Evolutionary conservation across 1,139 yeast genomes (phyloP), one percentile per base, ranked within the genome.

Genomic region (Candida tunisiensis): DNA sequence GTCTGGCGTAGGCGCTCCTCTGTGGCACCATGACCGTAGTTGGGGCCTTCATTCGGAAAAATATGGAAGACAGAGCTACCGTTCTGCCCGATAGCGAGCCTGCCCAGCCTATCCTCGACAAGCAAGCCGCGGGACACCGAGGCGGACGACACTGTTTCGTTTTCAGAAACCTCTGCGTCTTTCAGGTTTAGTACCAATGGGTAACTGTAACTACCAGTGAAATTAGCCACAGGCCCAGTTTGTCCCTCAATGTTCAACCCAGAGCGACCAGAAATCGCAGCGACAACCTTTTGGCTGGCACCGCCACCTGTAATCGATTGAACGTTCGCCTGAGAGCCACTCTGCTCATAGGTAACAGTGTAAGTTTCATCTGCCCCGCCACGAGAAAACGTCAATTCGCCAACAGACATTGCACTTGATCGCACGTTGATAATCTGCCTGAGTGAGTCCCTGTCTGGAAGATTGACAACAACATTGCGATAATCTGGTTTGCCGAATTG

Each of bases 291-390:
- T n/a, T n/a, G n/a, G n/a, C n/a, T n/a, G n/a, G n/a, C n/a, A n/a
- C n/a, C n/a, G n/a, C n/a, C n/a, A n/a, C n/a, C n/a, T n/a, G n/a
- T n/a, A n/a, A n/a, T n/a, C n/a, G n/a, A n/a, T n/a, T n/a, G n/a
- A n/a, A n/a, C n/a, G n/a, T n/a, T n/a, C n/a, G n/a, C n/a, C n/a
- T n/a, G n/a, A n/a, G n/a, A n/a, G n/a, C n/a, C n/a, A n/a, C n/a
- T n/a, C 27, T 38, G 41, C 19, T 17, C 12, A 36, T 38, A 37
- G 6, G 19, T 10, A 21, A 36, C 36, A 3, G 19, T 24, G 14
- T 35, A 13, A 4, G 26, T 14, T 14, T 28, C 28, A 8, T 9
- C 15, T 3, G 15, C 22, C 14, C 21, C 24, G 8, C 28, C 27
- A 8, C 23, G 21, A 8, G 16, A 19, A 23, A 30, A 34, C 4